These are phyloP conservation scores for Diversispora eburnea DNA, from an alignment of 192 early-diverging fungal species.

Conservation along the genomic window DNA sequence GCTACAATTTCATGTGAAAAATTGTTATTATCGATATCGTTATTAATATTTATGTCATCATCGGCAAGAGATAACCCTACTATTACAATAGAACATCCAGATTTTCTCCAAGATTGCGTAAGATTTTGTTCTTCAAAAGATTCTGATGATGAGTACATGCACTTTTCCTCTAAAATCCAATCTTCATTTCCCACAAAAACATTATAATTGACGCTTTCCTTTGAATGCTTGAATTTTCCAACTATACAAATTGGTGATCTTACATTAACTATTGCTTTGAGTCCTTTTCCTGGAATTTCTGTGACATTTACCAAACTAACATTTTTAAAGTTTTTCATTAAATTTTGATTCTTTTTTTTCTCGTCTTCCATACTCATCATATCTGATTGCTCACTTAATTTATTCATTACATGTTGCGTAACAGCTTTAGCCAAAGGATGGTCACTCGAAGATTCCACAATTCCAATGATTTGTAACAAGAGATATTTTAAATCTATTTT, in stretches of 20 bases:
- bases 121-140: constrained; percentile 3
- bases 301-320: no score
- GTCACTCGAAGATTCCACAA: constrained; percentile 80
- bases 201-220: constrained; percentile 8
- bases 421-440: constrained; percentile 85
- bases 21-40: constrained; percentile 38
- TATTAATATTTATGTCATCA: constrained; percentile 15
- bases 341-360: no score
- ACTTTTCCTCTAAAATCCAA: constrained; percentile 51
- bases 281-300: no score
- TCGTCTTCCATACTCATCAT: no score
- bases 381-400: constrained; percentile 23
- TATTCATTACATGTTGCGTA: constrained; percentile 50
- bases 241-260: no score
- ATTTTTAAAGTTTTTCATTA: no score
- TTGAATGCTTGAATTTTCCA: constrained; percentile 7
- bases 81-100: constrained; percentile 76
- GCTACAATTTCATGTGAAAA: constrained; percentile 43
- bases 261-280: no score
- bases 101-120: constrained; percentile 51
- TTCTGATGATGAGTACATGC: constrained; percentile 42
- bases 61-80: constrained; percentile 38
- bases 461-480: constrained; percentile 52
- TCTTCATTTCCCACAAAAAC: constrained; percentile 76
- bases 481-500: no score